A percentile compares a stretch with the other conserved stretches of the same genome.
phyloP scores from a whole-genome alignment of 2,329 filamentous ascomycete genomes.

The Botrytis pseudocinerea region DNA sequence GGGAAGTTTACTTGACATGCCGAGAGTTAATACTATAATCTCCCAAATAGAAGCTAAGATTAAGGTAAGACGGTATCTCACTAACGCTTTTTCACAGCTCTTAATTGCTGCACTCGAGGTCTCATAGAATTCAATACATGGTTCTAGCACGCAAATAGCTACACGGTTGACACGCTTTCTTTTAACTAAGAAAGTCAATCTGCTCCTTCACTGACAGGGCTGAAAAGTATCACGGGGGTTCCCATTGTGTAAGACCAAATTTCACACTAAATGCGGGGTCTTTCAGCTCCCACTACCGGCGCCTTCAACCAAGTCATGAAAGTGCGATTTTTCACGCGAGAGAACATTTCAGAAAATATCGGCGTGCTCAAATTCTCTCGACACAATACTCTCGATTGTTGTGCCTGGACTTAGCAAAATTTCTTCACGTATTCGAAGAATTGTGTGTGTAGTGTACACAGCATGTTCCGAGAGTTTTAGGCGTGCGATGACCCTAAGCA shows the following conservation, averaged over 20 bases:
- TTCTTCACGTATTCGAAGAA: background rate
- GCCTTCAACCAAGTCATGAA: background rate
- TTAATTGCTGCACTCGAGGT: background rate
- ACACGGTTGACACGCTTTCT: background rate
- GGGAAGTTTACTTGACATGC: background rate
- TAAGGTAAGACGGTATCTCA: background rate
- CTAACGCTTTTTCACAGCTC: background rate
- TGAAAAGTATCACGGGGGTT: background rate
- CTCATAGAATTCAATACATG: background rate
- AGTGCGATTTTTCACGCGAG: background rate
- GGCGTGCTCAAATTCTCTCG: background rate
- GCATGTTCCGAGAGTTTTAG: background rate
- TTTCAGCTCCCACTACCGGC: background rate
- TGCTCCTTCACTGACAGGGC: background rate
- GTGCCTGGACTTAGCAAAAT: background rate
- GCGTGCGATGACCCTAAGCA: background rate
- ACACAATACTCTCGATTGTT: background rate
- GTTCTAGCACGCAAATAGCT: background rate
- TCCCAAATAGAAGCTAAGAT: background rate
- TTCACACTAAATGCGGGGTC: background rate
- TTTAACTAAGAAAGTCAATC: background rate
- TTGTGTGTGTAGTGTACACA: background rate
- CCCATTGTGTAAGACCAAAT: background rate
- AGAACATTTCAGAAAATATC: background rate
- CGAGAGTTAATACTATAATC: background rate